A percentile compares a stretch with the other conserved stretches of the same genome.
Conservation (phyloP, 2,329 filamentous ascomycete genomes). For the Fusarium piperis region DNA sequence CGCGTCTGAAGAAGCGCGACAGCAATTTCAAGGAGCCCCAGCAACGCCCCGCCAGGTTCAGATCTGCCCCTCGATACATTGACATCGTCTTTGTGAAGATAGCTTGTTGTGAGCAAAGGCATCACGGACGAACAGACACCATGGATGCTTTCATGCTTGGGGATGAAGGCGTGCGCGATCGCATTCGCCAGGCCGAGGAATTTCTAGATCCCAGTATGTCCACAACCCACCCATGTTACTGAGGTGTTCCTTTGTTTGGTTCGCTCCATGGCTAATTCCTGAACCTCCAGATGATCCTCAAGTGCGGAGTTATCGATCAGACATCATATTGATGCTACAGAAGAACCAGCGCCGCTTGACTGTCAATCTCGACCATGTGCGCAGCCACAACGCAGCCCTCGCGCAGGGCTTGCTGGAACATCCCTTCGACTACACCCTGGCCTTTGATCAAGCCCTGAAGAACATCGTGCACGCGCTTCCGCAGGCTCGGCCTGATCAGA, state of each 20-base stretch:
- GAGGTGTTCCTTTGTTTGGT: background rate
- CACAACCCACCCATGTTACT: background rate
- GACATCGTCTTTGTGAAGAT: conserved; percentile 10
- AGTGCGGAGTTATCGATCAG: conserved; percentile 82
- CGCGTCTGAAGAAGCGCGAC: conserved; percentile 34
- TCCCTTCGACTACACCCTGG: conserved; percentile 88
- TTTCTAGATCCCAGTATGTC: conserved; percentile 90
- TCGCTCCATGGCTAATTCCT: conserved; percentile 16
- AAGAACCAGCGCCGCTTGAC: conserved; percentile 71
- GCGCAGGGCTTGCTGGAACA: conserved; percentile 80
- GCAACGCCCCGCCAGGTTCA: conserved; percentile 31
- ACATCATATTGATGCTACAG: conserved; percentile 82
- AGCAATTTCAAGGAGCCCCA: conserved; percentile 26
- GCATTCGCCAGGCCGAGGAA: conserved; percentile 86
- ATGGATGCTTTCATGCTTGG: conserved; percentile 82
- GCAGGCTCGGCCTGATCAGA: conserved; percentile 79
- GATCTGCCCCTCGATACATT: conserved; percentile 21
- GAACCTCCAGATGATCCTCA: conserved; percentile 58
- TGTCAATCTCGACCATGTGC: conserved; percentile 89
- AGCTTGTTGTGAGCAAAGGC: conserved; percentile 9
- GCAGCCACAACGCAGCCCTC: conserved; percentile 85
- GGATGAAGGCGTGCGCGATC: conserved; percentile 86
- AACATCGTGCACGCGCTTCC: conserved; percentile 85
- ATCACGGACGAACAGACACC: conserved; percentile 36
- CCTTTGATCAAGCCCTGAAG: conserved; percentile 91